Base-by-base conservation (phyloP, 1,284 basidiomycete species). In the Ustilago crameri region DNA sequence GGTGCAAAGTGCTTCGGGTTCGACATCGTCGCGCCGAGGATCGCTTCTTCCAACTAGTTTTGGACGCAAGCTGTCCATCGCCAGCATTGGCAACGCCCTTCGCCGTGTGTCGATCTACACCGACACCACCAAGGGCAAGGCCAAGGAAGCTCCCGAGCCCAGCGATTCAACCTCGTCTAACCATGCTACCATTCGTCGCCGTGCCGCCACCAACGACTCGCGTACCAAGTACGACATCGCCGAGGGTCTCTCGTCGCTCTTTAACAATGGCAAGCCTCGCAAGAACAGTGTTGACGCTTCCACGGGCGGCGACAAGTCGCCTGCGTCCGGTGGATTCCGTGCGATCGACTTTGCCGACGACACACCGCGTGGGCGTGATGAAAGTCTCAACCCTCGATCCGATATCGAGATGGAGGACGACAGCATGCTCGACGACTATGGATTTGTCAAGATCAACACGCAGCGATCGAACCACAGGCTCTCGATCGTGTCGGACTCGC, bases 271-370 rank as follows among this genome's bases (percentile, higher is more conserved):
- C 51, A 51, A 54, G 44, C 15, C 54, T 24, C 53, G 54, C 20
- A 56, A 51, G 44, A 38, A n/a, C n/a, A 51, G 59, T 32, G 48
- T 22, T 2, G 26, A 26, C 5, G 50, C 58, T 0, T 10, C 23
- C n/a, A n/a, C n/a, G 5, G 35, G 32, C 27, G 37, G 41, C 0
- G 18, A 23, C 17, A 34, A 37, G 22, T 27, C 40, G n/a, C 42
- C 24, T 2, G 26, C 52, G 32, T 52, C 55, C 47, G 41, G 52
- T 4, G 49, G 53, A 3, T 69, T 69, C 40, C 55, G 60, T 4
- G 66, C 66, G 17, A 64, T 69, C 30, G 60, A 69, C 42, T 64
- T 59, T 47, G 55, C 60, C 22, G 66, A 69, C 32, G 66, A 69
- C 37, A 69, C 66, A n/a, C 66, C 66, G 14, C 60, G 66, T n/a